A percentile compares a stretch with the other conserved stretches of the same genome.
phyloP scores from a whole-genome alignment of 441 rosid species.

The Daphne laureola region DNA sequence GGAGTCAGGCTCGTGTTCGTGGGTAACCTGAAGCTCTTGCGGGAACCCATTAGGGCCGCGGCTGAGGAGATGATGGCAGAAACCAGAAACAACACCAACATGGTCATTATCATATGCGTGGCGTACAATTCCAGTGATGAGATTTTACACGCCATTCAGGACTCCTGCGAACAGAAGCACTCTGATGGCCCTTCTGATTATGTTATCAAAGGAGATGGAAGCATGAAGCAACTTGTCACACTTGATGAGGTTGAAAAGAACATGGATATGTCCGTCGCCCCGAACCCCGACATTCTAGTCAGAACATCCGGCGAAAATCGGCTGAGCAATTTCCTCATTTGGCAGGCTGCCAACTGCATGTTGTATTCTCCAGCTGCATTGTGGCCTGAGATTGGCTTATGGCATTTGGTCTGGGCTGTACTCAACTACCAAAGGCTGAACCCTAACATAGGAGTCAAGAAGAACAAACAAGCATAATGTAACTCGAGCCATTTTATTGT shows the following conservation, averaged over 20 bases:
- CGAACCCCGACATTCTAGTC: slow-evolving; percentile 38
- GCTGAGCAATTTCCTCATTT: slow-evolving; percentile 40
- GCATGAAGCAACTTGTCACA: slow-evolving; percentile 9
- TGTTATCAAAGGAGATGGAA: slow-evolving; percentile 8
- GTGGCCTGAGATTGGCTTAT: slow-evolving; percentile 41
- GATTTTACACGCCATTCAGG: slow-evolving; percentile 20
- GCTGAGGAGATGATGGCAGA: slow-evolving; percentile 20
- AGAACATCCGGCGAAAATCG: slow-evolving; percentile 33
- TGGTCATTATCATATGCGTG: slow-evolving; percentile 18
- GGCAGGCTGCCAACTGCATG: slow-evolving; percentile 32
- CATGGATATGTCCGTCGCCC: slow-evolving; percentile 27
- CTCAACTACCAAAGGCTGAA: slow-evolving; percentile 31
- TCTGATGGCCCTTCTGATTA: background rate
- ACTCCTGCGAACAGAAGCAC: slow-evolving; percentile 9
- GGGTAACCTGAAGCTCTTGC: slow-evolving; percentile 24
- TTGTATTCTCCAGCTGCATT: slow-evolving; percentile 31
- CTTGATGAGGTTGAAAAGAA: slow-evolving; percentile 28
- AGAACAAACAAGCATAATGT: slow-evolving; percentile 18
- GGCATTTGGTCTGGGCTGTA: slow-evolving; percentile 39
- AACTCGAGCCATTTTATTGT: background rate
- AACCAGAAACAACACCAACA: slow-evolving; percentile 8
- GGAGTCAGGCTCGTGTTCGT: slow-evolving; percentile 14
- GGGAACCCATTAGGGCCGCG: slow-evolving; percentile 12
- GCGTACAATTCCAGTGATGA: slow-evolving; percentile 22
- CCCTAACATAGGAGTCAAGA: slow-evolving; percentile 28